A percentile compares a stretch with the other conserved stretches of the same genome.
Evolutionary conservation across 2,329 filamentous ascomycete species (phyloP).

Genomic region (Aurifilum marmelostoma): DNA sequence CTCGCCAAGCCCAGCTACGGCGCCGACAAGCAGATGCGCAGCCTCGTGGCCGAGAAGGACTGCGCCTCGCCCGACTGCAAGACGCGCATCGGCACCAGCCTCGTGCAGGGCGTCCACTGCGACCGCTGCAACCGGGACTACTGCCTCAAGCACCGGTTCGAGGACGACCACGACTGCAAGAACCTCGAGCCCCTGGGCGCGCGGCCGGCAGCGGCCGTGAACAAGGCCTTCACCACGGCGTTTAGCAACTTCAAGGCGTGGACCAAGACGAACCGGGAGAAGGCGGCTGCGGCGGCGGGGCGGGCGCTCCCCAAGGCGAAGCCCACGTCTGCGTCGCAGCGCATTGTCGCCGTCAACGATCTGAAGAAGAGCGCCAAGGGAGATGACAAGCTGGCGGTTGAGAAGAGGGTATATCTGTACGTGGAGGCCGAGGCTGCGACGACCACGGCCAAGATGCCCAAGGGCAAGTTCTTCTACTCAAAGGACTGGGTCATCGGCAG

Average conservation of each 20-base stretch:
- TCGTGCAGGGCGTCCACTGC: constrained; percentile 73
- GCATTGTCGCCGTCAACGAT: constrained; percentile 70
- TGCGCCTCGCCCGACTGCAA: constrained; percentile 71
- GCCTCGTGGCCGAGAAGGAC: constrained; percentile 64
- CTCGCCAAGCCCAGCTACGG: constrained; percentile 58
- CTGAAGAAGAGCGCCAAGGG: constrained; percentile 90
- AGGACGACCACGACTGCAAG: constrained; percentile 82
- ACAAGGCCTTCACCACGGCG: constrained; percentile 72
- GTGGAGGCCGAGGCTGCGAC: constrained; percentile 91
- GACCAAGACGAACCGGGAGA: constrained; percentile 73
- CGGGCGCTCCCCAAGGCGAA: constrained; percentile 65
- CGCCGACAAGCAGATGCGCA: constrained; percentile 56
- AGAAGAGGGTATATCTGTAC: constrained; percentile 88
- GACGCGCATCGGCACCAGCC: constrained; percentile 69
- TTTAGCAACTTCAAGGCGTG: constrained; percentile 79
- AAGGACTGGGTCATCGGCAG: constrained; percentile 89
- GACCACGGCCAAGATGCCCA: constrained; percentile 79
- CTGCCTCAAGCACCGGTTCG: constrained; percentile 76
- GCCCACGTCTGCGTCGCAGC: constrained; percentile 64
- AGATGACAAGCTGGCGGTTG: constrained; percentile 75
- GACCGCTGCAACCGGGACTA: constrained; percentile 71
- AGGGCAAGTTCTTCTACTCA: constrained; percentile 78
- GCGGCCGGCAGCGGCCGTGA: constrained; percentile 47
- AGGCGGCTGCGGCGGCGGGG: constrained; percentile 47
- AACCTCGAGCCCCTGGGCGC: constrained; percentile 68